These are phyloP conservation scores for Phytopythium vexans DNA, from an alignment of 352 stramenopile species.

Conservation along the genomic window DNA sequence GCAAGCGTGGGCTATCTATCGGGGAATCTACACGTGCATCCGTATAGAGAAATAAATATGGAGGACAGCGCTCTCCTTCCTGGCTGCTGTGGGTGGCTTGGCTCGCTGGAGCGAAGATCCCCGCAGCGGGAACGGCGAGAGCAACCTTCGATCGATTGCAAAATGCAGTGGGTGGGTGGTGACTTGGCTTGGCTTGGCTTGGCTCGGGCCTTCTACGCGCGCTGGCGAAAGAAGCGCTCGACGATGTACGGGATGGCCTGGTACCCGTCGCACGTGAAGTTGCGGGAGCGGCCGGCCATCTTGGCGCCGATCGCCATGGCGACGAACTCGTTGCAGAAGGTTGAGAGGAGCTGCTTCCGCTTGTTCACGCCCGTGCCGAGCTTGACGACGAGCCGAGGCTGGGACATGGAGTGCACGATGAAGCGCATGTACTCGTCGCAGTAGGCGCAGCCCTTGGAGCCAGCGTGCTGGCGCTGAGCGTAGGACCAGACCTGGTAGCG, in stretches of 20 bases:
- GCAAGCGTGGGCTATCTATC: neutral
- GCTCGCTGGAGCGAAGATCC: neutral
- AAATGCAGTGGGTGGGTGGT: neutral
- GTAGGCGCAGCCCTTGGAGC: constrained; percentile 31
- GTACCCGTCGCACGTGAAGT: constrained; percentile 29
- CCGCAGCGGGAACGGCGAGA: neutral
- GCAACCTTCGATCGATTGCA: constrained; percentile 38
- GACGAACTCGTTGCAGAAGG: constrained; percentile 50
- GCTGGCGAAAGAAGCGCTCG: constrained; percentile 39
- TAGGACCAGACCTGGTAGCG: constrained; percentile 47
- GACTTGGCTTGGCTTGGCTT: neutral
- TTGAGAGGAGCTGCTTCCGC: constrained; percentile 41
- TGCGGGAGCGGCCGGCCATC: constrained; percentile 18
- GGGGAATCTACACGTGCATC: too few relatives aligned
- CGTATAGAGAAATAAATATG: constrained; percentile 3
- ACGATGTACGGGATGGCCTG: constrained; percentile 42
- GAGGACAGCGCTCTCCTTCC: neutral
- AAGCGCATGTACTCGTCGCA: constrained; percentile 49
- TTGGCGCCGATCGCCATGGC: constrained; percentile 34
- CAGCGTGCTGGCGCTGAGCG: constrained; percentile 34
- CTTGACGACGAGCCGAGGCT: constrained; percentile 48
- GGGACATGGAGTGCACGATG: constrained; percentile 47
- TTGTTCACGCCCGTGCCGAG: constrained; percentile 27
- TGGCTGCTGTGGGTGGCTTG: neutral
- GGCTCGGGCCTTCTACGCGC: constrained; percentile 6